A percentile compares a stretch with the other conserved stretches of the same genome.
Conservation (phyloP, 2,329 filamentous ascomycete species). For the Aspergillus costaricaensis region DNA sequence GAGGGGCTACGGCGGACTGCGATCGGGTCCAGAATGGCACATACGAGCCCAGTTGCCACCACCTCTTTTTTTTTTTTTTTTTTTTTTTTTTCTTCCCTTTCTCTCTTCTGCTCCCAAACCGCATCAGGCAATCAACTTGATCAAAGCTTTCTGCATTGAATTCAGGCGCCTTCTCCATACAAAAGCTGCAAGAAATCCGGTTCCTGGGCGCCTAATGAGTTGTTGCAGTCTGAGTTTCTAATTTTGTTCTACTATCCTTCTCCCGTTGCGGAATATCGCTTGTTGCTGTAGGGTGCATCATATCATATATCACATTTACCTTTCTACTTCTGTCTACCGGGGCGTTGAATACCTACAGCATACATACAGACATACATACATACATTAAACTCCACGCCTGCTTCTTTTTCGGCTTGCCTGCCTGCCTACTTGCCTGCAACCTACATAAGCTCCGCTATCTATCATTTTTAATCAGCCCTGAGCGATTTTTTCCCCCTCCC, state of each 20-base stretch:
- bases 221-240: background rate
- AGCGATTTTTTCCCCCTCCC: conserved; percentile 9
- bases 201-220: conserved; percentile 2
- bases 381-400: background rate
- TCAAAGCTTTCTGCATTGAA: conserved; percentile 11
- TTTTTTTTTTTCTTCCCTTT: too few relatives aligned
- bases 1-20: background rate
- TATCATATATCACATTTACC: background rate
- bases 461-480: conserved; percentile 7
- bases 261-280: background rate
- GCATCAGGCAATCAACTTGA: conserved; percentile 2
- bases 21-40: conserved; percentile 5
- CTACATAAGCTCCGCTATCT: conserved; percentile 3
- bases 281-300: background rate
- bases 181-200: conserved; percentile 4
- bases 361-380: background rate
- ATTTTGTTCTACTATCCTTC: background rate
- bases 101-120: background rate
- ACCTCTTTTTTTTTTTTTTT: too few relatives aligned
- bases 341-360: background rate
- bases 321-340: background rate
- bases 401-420: too few relatives aligned
- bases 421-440: background rate
- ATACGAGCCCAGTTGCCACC: conserved; percentile 5
- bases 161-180: background rate